Base-by-base conservation (phyloP, 2,329 filamentous ascomycete genomes). In the Bipolaris bicolor region DNA sequence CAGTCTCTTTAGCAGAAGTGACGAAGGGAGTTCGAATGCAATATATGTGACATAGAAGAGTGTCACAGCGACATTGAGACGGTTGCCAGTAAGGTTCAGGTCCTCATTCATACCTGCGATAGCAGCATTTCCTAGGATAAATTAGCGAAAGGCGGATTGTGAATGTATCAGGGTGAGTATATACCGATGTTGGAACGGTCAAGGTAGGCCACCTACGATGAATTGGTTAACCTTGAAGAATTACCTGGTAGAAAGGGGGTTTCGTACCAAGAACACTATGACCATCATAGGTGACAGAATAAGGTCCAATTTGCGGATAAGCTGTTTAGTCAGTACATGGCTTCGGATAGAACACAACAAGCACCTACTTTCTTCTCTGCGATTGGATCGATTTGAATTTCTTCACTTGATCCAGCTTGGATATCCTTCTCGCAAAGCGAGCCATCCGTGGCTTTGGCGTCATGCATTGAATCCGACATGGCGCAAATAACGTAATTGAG, bases 41-140 rank as follows among this genome's bases (percentile, higher is more conserved):
- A 84, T 79, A 51, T 83, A 83, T 9, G 80, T 83, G 9, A 77
- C 80, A 60, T 83, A 84, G 64, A 84, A 83, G 45, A 84, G 79
- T 0, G 79, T 80, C 7, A 83, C 78, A 3, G 80, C 82, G 3
- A 62, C 51, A 71, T 80, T n/a, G 77, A 80, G 65, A 80, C 82
- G 58, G 82, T 71, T 31, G 71, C 70, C 59, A 5, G 55, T 60
- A 5, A 67, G 52, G 7, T 56, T 49, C n/a, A 68, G 55, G n/a
- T 67, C 55, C 15, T 62, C 52, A 22, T 62, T 57, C 52, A 59
- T 62, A 15, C 63, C 66, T 2, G 55, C 55, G 7, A 68, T 60
- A 15, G 52, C 58, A 60, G 81, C 81, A 65, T 83, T 83, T 45
- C 80, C 79, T 55, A 33, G 18, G 5, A n/a, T 10, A 16, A 18